Evolutionary conservation across 2,329 filamentous ascomycete species (phyloP), one percentile per base, ranked within the genome.

Genomic region (Coleophoma eucalyptorum): DNA sequence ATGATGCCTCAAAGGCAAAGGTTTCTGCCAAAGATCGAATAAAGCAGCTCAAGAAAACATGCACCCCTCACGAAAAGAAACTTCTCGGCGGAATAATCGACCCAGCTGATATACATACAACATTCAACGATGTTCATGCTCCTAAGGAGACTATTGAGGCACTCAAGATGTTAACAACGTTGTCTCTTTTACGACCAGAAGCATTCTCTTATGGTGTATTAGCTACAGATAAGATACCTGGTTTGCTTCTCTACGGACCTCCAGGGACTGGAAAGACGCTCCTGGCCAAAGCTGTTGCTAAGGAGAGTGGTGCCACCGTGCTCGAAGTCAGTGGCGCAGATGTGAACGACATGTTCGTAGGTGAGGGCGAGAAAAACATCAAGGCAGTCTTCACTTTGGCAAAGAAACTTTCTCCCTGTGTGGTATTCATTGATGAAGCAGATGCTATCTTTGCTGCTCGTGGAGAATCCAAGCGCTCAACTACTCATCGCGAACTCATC

Each of bases 391-490:
- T 99, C 71, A 87, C 84, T 1, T 77, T 97, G 0, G 94, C 94
- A 4, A 90, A 90, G 70, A 96, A 96, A 68, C 80, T 97, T 7
- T 87, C 88, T 1, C 94, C 94, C 0, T 92, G 92, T 63, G 86
- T 99, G 15, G 89, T 99, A 46, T 97, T 99, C 72, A 90, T 99
- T 55, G 94, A 99, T 64, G 94, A 99, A 71, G 94, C 92, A 19
- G 94, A 99, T 67, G 89, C 93, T 7, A 85, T 99, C 44, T 87
- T 99, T 50, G 89, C 89, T 21, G 86, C 88, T 15, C 83, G 94
- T 49, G 79, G 83, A 56, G 80, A 81, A 37, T 76, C 79, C 20
- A 78, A 79, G 59, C 79, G 89, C 31, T 81, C 82, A 5, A 85
- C 81, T 2, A 47, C 56, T 11, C 89, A 95, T 60, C 83, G 92